Base-by-base conservation (phyloP, 2,329 filamentous ascomycete genomes). In the Aspergillus proliferans region DNA sequence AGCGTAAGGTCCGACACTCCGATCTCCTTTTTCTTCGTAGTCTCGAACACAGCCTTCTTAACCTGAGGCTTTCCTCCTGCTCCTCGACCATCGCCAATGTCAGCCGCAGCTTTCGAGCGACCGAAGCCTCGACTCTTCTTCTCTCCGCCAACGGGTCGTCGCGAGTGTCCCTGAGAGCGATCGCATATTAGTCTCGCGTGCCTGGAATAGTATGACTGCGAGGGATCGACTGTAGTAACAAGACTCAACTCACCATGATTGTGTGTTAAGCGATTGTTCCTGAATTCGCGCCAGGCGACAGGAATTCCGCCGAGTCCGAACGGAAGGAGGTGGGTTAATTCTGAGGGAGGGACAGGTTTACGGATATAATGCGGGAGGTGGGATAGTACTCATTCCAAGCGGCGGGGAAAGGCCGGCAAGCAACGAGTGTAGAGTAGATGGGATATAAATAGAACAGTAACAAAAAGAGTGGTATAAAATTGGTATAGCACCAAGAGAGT, bases 1-100 rank as follows among this genome's bases (percentile, higher is more conserved):
- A 98, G 78, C 3, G 93, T 98, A 68, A 98, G 80, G 78, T 98
- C 93, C 48, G 93, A 96, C 47, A 98, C 93, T 58, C 93, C 93
- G 61, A 98, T 93, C 73, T 98, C 91, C 81, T 95, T 97, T 84
- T 97, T 98, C 81, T 97, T 97, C 58, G 85, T 88, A 52, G 84
- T 88, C 70, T 98, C 93, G 73, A 94, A 98, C 53, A 88, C 88
- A 55, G 93, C 93, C 76, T 97, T 97, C 74, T 91, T 92, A 60
- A 95, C 88, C 72, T 88, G 88, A 54, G 83, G 75, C 60, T 78
- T 76, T 51, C 76, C 76, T 41, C 70, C 71, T 41, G 71, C 67
- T 56, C 71, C 71, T 54, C 73, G 66, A 24, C 69, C 70, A 52
- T 70, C 67, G 53, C 71, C 67, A 43, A 70, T 65, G 55, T 72